Conservation (phyloP, 2,329 filamentous ascomycete genomes). For the Aspergillus pseudonomiae region DNA sequence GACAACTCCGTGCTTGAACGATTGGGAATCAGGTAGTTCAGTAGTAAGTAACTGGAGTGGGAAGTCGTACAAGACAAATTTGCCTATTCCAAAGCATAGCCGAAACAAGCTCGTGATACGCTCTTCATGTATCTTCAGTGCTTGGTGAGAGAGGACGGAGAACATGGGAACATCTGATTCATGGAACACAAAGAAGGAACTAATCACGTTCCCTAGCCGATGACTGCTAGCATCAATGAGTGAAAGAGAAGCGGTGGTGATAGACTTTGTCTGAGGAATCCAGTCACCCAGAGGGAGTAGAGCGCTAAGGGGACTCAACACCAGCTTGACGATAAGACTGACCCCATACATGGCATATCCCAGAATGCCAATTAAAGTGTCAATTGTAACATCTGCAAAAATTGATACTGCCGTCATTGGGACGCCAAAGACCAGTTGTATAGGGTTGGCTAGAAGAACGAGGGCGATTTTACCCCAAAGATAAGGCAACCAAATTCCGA, state of each 20-base stretch:
- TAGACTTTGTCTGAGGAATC: conserved; percentile 38
- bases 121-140: conserved; percentile 63
- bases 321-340: conserved; percentile 36
- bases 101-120: conserved; percentile 51
- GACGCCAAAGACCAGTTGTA: conserved; percentile 66
- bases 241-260: conserved; percentile 45
- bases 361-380: conserved; percentile 67
- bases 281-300: conserved; percentile 40
- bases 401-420: conserved; percentile 73
- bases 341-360: conserved; percentile 54
- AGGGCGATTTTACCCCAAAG: conserved; percentile 85
- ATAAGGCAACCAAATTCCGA: conserved; percentile 89
- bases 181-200: conserved; percentile 45
- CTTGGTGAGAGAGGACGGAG: conserved; percentile 74
- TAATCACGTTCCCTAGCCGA: conserved; percentile 41
- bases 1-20: conserved; percentile 21
- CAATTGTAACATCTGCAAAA: conserved; percentile 77
- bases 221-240: conserved; percentile 46
- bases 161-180: conserved; percentile 73
- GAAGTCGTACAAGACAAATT: conserved; percentile 47
- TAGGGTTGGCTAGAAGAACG: conserved; percentile 76
- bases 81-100: conserved; percentile 42
- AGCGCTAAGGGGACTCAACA: conserved; percentile 38
- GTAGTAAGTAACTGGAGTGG: conserved; percentile 36
- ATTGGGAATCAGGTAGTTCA: conserved; percentile 27